These are phyloP conservation scores for Scutellaria barbata DNA, from an alignment of 257 asterid species.

Conservation along the genomic window DNA sequence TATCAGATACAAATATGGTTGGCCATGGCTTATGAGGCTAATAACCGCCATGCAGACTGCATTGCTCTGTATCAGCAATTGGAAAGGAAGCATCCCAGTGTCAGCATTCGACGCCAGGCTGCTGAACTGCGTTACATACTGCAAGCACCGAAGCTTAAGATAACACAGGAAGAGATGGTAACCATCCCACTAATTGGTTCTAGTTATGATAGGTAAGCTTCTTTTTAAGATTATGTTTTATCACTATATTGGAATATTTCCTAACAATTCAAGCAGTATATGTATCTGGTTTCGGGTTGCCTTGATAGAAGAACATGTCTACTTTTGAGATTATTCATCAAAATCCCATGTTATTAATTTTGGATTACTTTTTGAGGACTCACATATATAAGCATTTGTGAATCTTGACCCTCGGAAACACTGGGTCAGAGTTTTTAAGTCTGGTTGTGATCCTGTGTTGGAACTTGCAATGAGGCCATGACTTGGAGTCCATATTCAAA, in stretches of 20 bases:
- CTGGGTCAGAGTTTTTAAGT: background rate
- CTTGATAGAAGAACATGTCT: background rate
- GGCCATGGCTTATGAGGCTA: slow-evolving; percentile 99
- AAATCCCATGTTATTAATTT: background rate
- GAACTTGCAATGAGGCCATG: background rate
- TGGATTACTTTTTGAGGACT: background rate
- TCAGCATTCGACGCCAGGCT: slow-evolving; percentile 91
- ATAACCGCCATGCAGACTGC: slow-evolving; percentile 91
- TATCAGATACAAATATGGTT: slow-evolving; percentile 97
- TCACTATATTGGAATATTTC: background rate
- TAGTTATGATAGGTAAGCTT: slow-evolving; percentile 83
- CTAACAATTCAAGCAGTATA: background rate
- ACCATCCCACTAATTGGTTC: slow-evolving; percentile 96
- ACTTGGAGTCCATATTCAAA: background rate
- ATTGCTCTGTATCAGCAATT: slow-evolving; percentile 76
- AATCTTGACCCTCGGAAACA: too few species aligned
- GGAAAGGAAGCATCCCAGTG: slow-evolving; percentile 81
- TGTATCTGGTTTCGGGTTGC: background rate
- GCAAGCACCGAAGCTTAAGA: slow-evolving; percentile 97
- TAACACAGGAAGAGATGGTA: slow-evolving; percentile 98
- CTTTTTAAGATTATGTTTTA: slow-evolving; percentile 3
- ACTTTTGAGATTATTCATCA: background rate
- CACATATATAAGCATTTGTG: too few species aligned
- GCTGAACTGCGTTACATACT: slow-evolving; percentile 84
- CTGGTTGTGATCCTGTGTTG: background rate